Evolutionary conservation across 2,329 filamentous ascomycete species (phyloP), one percentile per base, ranked within the genome.

Genomic region (Albophoma yamanashiensis): DNA sequence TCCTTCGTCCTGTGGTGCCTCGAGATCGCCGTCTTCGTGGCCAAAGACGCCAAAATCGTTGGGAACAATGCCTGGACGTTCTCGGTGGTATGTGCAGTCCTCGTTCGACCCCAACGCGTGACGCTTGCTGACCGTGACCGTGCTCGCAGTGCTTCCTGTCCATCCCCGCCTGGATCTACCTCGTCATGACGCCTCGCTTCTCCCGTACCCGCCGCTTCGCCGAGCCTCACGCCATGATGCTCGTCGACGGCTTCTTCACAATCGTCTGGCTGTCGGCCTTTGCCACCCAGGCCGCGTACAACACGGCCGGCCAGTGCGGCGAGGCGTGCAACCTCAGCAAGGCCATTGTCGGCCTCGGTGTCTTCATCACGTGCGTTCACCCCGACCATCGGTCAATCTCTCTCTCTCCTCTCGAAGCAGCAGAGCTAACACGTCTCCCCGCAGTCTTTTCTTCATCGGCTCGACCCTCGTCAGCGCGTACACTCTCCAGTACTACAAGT

Each of bases 181-280:
- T 88, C 56, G 78, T 82, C 65, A 83, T 87, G 79, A 82, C 84
- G 4, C 85, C 85, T 50, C 79, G 85, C 58, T 88, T 83, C 70
- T 78, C 79, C 56, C 80, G 85, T 63, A 86, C 86, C 5, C 79
- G 82, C 59, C 82, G 78, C 63, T 77, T 85, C 58, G 86, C 85
- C 57, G 76, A 87, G 61, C 83, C 85, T 3, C 81, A 84, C 64
- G 85, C 78, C 62, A 84, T 89, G 78, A 73, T 84, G 31, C 74
- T 72, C 11, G 75, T 87, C 39, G 86, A 89, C 67, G 72, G 71
- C n/a, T 45, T 84, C 60, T 86, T 80, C 68, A 74, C 76, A 67
- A 70, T 89, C 64, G 73, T 88, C 63, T 89, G 86, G 85, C 76
- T 89, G 52, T 86, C 85, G 3, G 86, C 82, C 22, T 89, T 88